Percentiles rank a stretch among this genome's conserved stretches.
These are phyloP conservation scores for Xylaria sp. DNA, from an alignment of 495 filamentous ascomycete genomes.

Conservation along the genomic window DNA sequence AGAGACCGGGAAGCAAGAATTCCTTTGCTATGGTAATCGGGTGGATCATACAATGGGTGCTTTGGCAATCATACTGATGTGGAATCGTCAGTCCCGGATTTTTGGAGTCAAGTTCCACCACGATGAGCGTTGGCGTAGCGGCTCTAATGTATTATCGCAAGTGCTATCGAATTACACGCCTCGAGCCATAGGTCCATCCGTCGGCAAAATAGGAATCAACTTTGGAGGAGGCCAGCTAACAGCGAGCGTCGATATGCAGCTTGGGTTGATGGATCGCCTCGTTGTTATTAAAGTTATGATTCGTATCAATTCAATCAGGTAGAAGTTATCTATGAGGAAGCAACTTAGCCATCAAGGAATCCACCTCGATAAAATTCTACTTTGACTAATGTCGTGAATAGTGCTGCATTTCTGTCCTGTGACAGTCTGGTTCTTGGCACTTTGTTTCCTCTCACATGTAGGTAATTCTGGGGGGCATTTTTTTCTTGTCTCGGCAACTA, in stretches of 20 bases:
- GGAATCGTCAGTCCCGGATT: neutral
- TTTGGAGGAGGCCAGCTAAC: neutral
- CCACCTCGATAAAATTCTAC: no score
- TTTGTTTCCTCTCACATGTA: no score
- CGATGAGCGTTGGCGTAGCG: neutral
- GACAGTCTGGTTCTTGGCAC: no score
- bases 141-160: neutral
- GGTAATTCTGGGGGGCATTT: no score
- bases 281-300: neutral
- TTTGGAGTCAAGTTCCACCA: neutral
- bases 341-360: no score
- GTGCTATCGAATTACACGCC: neutral
- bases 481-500: no score
- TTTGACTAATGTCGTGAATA: no score
- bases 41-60: neutral
- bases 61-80: neutral
- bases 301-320: neutral
- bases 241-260: neutral
- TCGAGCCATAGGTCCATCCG: neutral
- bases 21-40: neutral
- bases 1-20: neutral
- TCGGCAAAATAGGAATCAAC: neutral
- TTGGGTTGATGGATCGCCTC: neutral
- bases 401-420: no score
- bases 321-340: neutral